phyloP scores from a whole-genome alignment of 1,139 yeast species.

The Zygoascus hellenicus region DNA sequence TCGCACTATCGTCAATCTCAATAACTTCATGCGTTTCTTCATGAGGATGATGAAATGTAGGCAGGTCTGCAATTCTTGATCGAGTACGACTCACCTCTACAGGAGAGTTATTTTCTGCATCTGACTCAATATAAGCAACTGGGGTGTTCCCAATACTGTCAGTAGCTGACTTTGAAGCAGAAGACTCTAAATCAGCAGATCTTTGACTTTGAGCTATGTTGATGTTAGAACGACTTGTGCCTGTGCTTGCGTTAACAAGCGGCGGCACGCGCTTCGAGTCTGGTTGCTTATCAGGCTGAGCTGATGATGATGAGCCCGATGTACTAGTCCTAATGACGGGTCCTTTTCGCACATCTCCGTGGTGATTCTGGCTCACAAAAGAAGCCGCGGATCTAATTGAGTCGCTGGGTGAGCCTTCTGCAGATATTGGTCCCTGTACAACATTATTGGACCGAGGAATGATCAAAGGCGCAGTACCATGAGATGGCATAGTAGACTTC shows the following conservation, averaged over 20 bases:
- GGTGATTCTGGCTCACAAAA: background rate
- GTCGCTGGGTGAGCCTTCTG: background rate
- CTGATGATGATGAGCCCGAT: background rate
- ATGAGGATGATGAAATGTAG: background rate
- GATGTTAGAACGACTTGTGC: background rate
- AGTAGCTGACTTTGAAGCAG: background rate
- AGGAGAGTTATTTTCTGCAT: background rate
- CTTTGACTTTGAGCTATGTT: background rate
- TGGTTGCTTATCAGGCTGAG: background rate
- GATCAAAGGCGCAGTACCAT: background rate
- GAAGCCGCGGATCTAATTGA: background rate
- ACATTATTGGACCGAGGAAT: background rate
- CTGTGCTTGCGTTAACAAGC: constrained; percentile 10
- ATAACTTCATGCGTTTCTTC: background rate
- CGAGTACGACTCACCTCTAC: background rate
- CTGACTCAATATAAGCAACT: constrained; percentile 3
- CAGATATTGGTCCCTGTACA: background rate
- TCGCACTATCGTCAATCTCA: background rate
- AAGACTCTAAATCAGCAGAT: background rate
- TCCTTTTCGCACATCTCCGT: background rate
- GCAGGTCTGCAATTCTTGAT: background rate
- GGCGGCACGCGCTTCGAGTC: constrained; percentile 10
- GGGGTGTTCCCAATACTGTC: constrained; percentile 8
- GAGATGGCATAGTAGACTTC: background rate
- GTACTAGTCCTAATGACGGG: background rate